Base-by-base conservation (phyloP, 345 rosid species). In the Citrus cavaleriei region DNA sequence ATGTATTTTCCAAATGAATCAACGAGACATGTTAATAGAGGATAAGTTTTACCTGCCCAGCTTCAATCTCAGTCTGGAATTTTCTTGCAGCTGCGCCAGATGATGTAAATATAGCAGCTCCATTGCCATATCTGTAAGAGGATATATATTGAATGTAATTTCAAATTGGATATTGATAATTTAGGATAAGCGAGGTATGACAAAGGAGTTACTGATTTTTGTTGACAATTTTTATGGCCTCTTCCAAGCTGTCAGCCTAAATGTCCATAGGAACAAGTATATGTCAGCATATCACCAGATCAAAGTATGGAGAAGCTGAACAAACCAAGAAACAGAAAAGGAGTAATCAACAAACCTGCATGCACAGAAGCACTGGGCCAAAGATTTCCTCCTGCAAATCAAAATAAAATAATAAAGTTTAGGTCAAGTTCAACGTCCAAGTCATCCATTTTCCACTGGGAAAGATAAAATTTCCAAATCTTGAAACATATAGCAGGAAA, bases 351-450 rank as follows among this genome's bases (percentile, higher is more conserved):
- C 81, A 72, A 37, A 93, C 99, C 92, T 88, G 85, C 97, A 95
- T 88, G 89, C 97, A 95, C 78, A 95, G 85, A 65, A 95, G 97
- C 87, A 95, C 99, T 0, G 99, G 99, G 72, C 99, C 99, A 82
- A 95, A 95, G 77, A 95, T 95, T 87, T 95, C 99, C 87, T 95
- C 99, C 99, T 95, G 89, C 84, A 84, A 61, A 79, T 68, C 76
- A 60, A 61, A 38, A 27, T 22, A 78, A 14, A 54, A 37, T 27
- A 76, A 74, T 82, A n/a, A 68, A 68, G 25, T 51, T 51, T 35
- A 24, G 46, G 8, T 30, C 22, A 46, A 78, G 27, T 54, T 74
- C 55, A 40, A 76, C 4, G 16, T 61, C 30, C 8, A 28, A 12
- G 54, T 73, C 13, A 4, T 58, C 68, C 49, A 37, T 18, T 54